phyloP scores from a whole-genome alignment of 2,329 filamentous ascomycete genomes.

The Lasiodiplodia hormozganensis region DNA sequence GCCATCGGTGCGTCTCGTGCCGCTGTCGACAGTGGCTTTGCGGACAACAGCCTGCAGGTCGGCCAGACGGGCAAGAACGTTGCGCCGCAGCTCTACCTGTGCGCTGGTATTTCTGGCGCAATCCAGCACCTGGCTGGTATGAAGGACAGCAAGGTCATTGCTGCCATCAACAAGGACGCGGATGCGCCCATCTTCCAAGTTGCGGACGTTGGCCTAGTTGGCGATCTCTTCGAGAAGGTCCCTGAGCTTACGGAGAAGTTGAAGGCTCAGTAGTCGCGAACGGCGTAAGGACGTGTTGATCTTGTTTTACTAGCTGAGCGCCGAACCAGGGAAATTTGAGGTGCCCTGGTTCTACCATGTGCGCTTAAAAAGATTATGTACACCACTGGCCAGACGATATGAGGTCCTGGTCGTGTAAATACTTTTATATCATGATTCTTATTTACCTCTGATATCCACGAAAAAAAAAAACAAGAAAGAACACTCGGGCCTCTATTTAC shows the following conservation, averaged over 20 bases:
- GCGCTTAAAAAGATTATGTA: background rate
- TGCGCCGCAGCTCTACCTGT: conserved; percentile 92
- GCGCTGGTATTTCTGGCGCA: conserved; percentile 93
- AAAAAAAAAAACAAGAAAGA: background rate
- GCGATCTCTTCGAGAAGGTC: conserved; percentile 93
- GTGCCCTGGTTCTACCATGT: background rate
- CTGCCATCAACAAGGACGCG: conserved; percentile 95
- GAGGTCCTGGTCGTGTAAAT: conserved; percentile 10
- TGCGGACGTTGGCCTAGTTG: conserved; percentile 93
- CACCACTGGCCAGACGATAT: background rate
- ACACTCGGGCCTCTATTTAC: background rate
- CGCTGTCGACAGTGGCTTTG: conserved; percentile 95
- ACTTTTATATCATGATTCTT: conserved; percentile 10
- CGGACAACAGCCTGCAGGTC: conserved; percentile 97
- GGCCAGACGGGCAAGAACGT: conserved; percentile 99
- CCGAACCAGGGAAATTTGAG: background rate
- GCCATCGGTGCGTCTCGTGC: conserved; percentile 94
- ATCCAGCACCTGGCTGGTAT: conserved; percentile 99
- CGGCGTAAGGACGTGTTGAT: background rate
- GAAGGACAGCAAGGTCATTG: conserved; percentile 99
- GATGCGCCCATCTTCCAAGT: conserved; percentile 99
- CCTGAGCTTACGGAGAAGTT: conserved; percentile 96
- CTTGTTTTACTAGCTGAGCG: background rate
- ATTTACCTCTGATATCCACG: background rate
- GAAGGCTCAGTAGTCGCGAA: conserved; percentile 58